Percentiles rank a stretch among this genome's conserved stretches.
Conservation (phyloP, 208 protist species). For the Crithidia expoeki region DNA sequence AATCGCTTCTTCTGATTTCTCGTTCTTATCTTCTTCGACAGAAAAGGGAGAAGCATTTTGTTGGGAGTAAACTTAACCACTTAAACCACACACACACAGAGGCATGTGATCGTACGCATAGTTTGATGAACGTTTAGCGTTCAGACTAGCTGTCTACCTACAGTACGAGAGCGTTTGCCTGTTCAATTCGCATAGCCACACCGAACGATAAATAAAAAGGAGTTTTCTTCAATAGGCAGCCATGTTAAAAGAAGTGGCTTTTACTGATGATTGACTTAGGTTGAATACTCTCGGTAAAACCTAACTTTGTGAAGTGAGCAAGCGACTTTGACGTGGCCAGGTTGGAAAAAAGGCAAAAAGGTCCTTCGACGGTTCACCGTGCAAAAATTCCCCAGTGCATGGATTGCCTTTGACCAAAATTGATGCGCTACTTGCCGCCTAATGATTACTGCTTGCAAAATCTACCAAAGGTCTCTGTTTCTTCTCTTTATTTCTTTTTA, state of each 20-base stretch:
- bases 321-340: too few species aligned
- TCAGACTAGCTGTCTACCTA: background rate
- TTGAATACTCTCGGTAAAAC: too few species aligned
- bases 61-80: background rate
- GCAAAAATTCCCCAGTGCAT: too few species aligned
- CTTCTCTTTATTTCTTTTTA: background rate
- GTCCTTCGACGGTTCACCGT: too few species aligned
- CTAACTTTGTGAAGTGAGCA: too few species aligned
- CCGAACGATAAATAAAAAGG: background rate
- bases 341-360: too few species aligned
- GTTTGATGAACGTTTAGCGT: background rate
- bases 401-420: too few species aligned
- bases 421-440: too few species aligned
- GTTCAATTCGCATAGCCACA: background rate
- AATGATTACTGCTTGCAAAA: background rate
- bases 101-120: background rate
- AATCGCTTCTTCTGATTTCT: constrained; percentile 10
- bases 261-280: too few species aligned
- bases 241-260: too few species aligned
- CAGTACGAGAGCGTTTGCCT: background rate
- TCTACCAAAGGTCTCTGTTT: background rate
- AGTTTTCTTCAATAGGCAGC: too few species aligned
- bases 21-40: constrained; percentile 6
- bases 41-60: background rate
- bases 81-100: background rate